Base-by-base conservation (phyloP, 208 protist species). In the Crithidia sp. region DNA sequence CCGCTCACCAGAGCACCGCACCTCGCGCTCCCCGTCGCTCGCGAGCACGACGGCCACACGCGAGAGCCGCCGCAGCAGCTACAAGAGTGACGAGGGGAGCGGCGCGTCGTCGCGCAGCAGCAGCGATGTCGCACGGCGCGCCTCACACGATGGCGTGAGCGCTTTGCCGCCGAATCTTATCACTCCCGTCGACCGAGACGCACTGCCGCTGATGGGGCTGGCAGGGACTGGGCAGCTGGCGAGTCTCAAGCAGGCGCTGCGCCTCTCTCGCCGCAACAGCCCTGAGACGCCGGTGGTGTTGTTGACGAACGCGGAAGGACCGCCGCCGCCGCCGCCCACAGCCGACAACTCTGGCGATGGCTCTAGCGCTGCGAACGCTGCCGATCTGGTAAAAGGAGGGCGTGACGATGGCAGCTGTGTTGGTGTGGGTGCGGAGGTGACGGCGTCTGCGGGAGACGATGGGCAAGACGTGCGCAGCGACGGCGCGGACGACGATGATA, bases 71-170 rank as follows among this genome's bases (percentile, higher is more conserved):
- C 53, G 40, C 36, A 61, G 53, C 53, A 70, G 53, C 53, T 47
- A 53, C 65, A 70, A 70, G 12, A 7, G 16, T 0, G 65, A 70
- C 4, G 65, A 61, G 65, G 52, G 54, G 53, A 61, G 65, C 65
- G 54, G 65, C 4, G 39, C 52, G 5, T 61, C 52, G 2, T 59
- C 43, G 19, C 28, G 37, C 5, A 61, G 52, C 65, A 70, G 65
- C 65, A 61, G 54, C 54, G 65, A 59, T 39, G 65, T 9, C 37
- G 41, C 65, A 28, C 65, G 0, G 19, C 65, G 50, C 8, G 39
- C 63, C 5, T 58, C 63, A 8, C 8, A 49, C 10, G 63, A 68
- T 13, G 39, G 9, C 13, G 5, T 68, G 14, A 47, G 63, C 12
- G 57, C 57, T 4, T 14, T 9, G 57, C 14, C 9, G 14, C 52